Base-by-base conservation (phyloP, 495 filamentous ascomycete genomes). In the Penicillium ucsense region DNA sequence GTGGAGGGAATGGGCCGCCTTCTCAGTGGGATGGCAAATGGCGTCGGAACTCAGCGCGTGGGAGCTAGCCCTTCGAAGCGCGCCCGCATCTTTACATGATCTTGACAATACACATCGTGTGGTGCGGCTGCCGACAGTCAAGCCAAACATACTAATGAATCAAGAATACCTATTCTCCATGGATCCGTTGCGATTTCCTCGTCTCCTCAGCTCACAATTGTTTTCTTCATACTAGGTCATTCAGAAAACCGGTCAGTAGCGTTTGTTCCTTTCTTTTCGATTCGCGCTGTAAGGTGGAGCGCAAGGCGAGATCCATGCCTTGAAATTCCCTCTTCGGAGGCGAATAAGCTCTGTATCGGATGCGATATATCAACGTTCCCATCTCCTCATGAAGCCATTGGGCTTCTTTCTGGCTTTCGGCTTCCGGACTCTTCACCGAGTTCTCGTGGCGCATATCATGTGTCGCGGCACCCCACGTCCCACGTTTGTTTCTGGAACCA, bases 341-440 rank as follows among this genome's bases (percentile, higher is more conserved):
- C 46, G 64, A 65, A 74, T 74, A 72, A 68, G 73, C 75, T 77
- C 75, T 75, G 75, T 78, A 78, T 78, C 72, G 63, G 73, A 60
- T 62, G 75, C 75, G 75, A 73, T 62, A 78, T 64, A 78, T 75
- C 60, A 63, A 76, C 11, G 31, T 35, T 5, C 56, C 54, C 59
- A 60, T 62, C 40, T 31, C 44, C 40, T 39, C 8, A 36, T 35
- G 44, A 34, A 8, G 51, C 47, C 49, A 30, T 27, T 37, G 42
- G n/a, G 31, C 33, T 41, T 39, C 12, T 37, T 9, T 2, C 8
- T 43, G 42, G 36, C 43, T 46, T 37, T 49, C 40, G 20, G 31
- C 5, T 38, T 11, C 37, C 37, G 43, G 33, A 38, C 43, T 46
- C 38, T 10, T 6, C 10, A 6, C 34, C 34, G 20, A 20, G 20